Percentiles rank a stretch among this genome's conserved stretches.
Evolutionary conservation across 2,329 filamentous ascomycete genomes (phyloP).

Genomic region (Neopestalotiopsis sp.): DNA sequence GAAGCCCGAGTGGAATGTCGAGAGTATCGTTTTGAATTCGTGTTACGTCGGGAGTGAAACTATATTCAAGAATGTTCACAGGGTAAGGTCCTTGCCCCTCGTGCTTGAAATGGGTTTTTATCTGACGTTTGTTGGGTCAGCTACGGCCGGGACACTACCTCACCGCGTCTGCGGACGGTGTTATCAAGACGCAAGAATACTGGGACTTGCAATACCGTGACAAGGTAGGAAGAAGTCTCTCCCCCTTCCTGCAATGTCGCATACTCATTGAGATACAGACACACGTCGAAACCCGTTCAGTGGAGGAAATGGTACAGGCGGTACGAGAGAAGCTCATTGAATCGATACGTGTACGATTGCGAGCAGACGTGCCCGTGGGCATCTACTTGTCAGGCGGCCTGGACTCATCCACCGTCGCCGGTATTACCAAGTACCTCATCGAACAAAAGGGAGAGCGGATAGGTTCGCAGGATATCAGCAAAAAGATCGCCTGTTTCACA

Average conservation of each 20-base stretch:
- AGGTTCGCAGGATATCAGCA: constrained; percentile 44
- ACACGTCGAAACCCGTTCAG: constrained; percentile 45
- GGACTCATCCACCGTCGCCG: constrained; percentile 61
- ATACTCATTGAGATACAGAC: constrained; percentile 19
- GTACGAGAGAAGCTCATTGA: constrained; percentile 56
- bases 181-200: constrained; percentile 38
- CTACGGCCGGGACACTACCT: constrained; percentile 39
- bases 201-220: constrained; percentile 59
- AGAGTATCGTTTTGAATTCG: constrained; percentile 47
- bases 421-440: constrained; percentile 59
- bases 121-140: constrained; percentile 25
- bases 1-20: constrained; percentile 58
- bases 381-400: constrained; percentile 63
- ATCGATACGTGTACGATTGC: constrained; percentile 55
- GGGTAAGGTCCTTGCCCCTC: constrained; percentile 12
- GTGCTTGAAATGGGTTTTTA: neutral
- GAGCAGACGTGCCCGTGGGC: constrained; percentile 62
- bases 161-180: constrained; percentile 43
- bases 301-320: constrained; percentile 55
- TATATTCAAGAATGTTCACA: constrained; percentile 52
- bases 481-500: constrained; percentile 46
- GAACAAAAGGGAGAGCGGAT: constrained; percentile 49
- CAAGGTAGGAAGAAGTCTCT: constrained; percentile 43
- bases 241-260: neutral
- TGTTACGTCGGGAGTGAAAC: constrained; percentile 40